Conservation (phyloP, 192 early-diverging fungal species). For the Entomortierella parvispora region DNA sequence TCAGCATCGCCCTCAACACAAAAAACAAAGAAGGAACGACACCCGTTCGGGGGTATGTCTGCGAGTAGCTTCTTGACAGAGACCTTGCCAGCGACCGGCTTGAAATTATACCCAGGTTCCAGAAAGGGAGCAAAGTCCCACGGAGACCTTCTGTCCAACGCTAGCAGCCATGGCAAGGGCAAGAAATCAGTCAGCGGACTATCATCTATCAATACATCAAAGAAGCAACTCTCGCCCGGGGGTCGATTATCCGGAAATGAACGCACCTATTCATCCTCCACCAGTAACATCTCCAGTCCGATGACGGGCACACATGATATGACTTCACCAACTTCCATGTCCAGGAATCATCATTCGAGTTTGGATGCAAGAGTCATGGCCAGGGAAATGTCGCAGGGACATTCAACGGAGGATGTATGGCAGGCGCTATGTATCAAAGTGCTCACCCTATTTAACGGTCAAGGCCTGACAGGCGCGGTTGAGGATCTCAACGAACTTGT, state of each 20-base stretch:
- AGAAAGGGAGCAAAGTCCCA: constrained; percentile 40
- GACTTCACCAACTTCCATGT: constrained; percentile 29
- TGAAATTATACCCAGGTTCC: constrained; percentile 47
- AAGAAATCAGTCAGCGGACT: constrained; percentile 34
- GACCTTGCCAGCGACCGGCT: constrained; percentile 31
- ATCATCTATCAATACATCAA: constrained; percentile 41
- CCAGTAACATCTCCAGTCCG: constrained; percentile 35
- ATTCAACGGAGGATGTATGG: constrained; percentile 74
- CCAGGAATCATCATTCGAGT: constrained; percentile 39
- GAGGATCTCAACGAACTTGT: constrained; percentile 88
- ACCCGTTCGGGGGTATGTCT: constrained; percentile 48
- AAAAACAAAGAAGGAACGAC: constrained; percentile 43
- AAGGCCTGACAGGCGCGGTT: constrained; percentile 80
- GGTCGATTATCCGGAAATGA: constrained; percentile 3
- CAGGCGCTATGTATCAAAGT: constrained; percentile 75
- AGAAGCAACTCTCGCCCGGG: constrained; percentile 35
- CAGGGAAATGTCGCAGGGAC: constrained; percentile 36
- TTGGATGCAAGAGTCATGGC: constrained; percentile 50
- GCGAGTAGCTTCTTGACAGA: constrained; percentile 45
- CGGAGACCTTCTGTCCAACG: constrained; percentile 23
- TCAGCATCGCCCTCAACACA: background rate
- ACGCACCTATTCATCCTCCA: constrained; percentile 26
- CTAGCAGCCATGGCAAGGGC: constrained; percentile 1
- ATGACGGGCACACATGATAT: constrained; percentile 30
- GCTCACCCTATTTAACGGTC: constrained; percentile 89